Percentiles rank a stretch among this genome's conserved stretches.
These are phyloP conservation scores for Starmerella etchellsii DNA, from an alignment of 805 yeast species.

Conservation along the genomic window DNA sequence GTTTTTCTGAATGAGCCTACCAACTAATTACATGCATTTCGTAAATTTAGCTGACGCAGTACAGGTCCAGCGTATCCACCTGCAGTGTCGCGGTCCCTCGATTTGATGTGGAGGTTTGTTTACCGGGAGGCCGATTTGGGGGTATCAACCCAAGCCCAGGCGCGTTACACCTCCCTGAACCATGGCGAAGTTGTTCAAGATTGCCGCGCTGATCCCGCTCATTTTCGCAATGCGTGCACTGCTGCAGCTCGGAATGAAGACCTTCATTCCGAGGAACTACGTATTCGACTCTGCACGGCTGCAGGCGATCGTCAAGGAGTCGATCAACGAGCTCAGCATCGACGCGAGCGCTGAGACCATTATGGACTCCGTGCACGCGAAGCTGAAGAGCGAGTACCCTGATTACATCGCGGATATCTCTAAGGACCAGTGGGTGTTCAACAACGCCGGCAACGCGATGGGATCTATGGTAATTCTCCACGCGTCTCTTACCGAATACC, in stretches of 20 bases:
- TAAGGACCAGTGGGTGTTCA: slow-evolving; percentile 83
- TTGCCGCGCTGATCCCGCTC: slow-evolving; percentile 15
- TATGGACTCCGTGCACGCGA: slow-evolving; percentile 31
- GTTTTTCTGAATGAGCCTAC: too few relatives aligned
- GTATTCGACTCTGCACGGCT: slow-evolving; percentile 56
- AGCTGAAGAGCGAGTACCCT: slow-evolving; percentile 54
- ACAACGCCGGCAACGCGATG: slow-evolving; percentile 99
- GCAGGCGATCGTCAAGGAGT: slow-evolving; percentile 47
- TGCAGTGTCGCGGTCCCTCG: too few relatives aligned
- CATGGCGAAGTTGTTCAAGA: slow-evolving; percentile 5
- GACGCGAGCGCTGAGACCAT: slow-evolving; percentile 19
- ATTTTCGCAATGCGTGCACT: slow-evolving; percentile 14
- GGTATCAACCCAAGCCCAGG: too few relatives aligned
- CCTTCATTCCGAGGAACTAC: slow-evolving; percentile 50
- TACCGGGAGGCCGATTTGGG: too few relatives aligned
- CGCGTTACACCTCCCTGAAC: too few relatives aligned
- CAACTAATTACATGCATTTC: too few relatives aligned
- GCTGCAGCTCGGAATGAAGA: slow-evolving; percentile 19
- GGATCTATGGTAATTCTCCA: slow-evolving; percentile 82
- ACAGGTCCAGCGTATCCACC: too few relatives aligned
- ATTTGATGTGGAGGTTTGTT: too few relatives aligned
- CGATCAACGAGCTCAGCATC: slow-evolving; percentile 40
- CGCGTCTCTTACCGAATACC: slow-evolving; percentile 85
- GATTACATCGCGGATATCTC: slow-evolving; percentile 57
- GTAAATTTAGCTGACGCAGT: too few relatives aligned